These are phyloP conservation scores for Pichia thaimueangensis DNA, from an alignment of 805 yeast genomes.

Conservation along the genomic window DNA sequence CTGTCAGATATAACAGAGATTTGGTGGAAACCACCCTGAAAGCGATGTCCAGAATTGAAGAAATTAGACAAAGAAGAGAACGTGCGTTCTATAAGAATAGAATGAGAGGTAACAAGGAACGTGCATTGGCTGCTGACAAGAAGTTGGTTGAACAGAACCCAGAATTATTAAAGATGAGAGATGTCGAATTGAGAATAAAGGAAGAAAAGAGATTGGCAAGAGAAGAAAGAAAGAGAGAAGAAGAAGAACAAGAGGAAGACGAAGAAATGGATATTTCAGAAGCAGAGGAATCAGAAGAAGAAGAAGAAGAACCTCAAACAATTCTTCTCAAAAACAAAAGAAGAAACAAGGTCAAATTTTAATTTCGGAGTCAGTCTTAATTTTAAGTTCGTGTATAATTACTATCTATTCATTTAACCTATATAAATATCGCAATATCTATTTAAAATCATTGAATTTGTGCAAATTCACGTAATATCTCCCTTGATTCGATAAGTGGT, in stretches of 20 bases:
- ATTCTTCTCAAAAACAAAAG: slow-evolving; percentile 61
- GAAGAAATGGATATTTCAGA: slow-evolving; percentile 42
- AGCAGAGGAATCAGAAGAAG: slow-evolving; percentile 39
- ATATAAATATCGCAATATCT: neutral
- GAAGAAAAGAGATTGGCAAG: slow-evolving; percentile 59
- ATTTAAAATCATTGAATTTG: neutral
- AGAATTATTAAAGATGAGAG: slow-evolving; percentile 85
- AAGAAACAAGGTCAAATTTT: slow-evolving; percentile 37
- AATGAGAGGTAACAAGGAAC: slow-evolving; percentile 95
- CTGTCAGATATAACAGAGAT: slow-evolving; percentile 96
- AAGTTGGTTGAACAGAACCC: slow-evolving; percentile 86
- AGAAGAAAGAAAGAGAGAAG: slow-evolving; percentile 43
- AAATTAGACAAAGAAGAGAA: slow-evolving; percentile 93
- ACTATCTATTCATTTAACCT: neutral
- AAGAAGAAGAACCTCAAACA: slow-evolving; percentile 42
- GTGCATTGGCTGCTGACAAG: slow-evolving; percentile 76
- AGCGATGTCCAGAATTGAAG: slow-evolving; percentile 95
- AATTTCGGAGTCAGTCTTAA: slow-evolving; percentile 17
- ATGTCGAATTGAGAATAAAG: slow-evolving; percentile 76
- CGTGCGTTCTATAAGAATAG: slow-evolving; percentile 98
- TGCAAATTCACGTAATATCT: neutral
- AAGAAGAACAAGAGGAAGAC: slow-evolving; percentile 38
- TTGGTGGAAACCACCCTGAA: slow-evolving; percentile 87
- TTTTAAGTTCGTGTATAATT: neutral
- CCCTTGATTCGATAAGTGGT: neutral